These are phyloP conservation scores for Stephania japonica DNA, from an alignment of 164 flowering plant species.

Conservation along the genomic window DNA sequence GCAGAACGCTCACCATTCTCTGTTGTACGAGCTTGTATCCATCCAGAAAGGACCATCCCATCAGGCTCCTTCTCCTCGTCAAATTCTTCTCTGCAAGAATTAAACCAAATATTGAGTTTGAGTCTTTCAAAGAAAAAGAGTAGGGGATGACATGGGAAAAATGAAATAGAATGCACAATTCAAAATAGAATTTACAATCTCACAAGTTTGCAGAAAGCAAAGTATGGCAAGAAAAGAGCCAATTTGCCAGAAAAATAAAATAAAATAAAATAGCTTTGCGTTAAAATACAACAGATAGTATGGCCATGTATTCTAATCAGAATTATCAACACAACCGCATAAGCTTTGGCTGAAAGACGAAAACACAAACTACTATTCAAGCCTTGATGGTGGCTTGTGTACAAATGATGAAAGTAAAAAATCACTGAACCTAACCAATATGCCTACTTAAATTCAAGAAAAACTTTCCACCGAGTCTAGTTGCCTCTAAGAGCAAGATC, in stretches of 20 bases:
- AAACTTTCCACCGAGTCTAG: neutral
- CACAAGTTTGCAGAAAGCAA: neutral
- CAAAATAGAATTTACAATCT: neutral
- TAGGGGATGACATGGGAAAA: neutral
- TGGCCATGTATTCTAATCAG: neutral
- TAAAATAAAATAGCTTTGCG: neutral
- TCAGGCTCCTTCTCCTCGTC: conserved; percentile 95
- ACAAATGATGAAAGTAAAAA: neutral
- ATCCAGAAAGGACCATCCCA: conserved; percentile 87
- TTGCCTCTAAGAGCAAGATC: neutral
- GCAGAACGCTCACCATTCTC: conserved; percentile 26
- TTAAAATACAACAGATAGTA: neutral
- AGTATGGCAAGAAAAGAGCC: neutral
- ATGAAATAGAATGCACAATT: neutral
- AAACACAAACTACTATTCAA: neutral
- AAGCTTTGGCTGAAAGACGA: neutral
- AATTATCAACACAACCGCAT: neutral
- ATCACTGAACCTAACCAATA: neutral
- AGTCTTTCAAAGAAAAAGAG: neutral
- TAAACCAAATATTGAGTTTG: neutral
- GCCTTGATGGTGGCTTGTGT: neutral
- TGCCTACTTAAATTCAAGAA: no score
- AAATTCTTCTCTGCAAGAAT: conserved; percentile 67
- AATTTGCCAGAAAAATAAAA: neutral
- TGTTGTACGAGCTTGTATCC: conserved; percentile 46